Base-by-base conservation (phyloP, 129 eudicot species). In the Pittosporum tobira region DNA sequence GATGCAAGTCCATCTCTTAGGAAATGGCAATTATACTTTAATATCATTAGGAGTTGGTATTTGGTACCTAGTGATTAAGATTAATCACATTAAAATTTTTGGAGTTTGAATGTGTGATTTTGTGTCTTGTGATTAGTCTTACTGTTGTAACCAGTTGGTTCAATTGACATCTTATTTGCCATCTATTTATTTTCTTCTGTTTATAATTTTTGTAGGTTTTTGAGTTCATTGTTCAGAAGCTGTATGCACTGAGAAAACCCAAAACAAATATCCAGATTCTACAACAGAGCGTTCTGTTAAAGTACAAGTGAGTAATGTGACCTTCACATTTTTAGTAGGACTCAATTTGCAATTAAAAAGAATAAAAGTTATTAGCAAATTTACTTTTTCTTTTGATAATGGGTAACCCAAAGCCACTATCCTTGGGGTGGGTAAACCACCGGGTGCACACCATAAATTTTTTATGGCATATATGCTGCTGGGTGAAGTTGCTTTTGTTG, bases 221-320 rank as follows among this genome's bases (percentile, higher is more conserved):
- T 36, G 98, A 91, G 44, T 91, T 83, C 81, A 83, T 91, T 65
- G 83, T 83, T 73, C 98, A 91, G 81, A 91, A 91, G 83, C 95
- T 91, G 51, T 76, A 83, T 76, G 96, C 98, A 40, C 76, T 91
- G 75, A 79, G 98, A 75, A 91, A 91, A 72, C 98, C 98, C 44
- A 91, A 91, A 78, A 91, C 98, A 69, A 91, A 91, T 59, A 85
- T 91, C 66, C 98, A 91, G 82, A 91, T 91, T 55, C 96, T 91
- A 58, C 98, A 91, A 69, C 98, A 91, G 66, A 91, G 94, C 81
- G 94, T 91, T 73, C 81, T 91, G 29, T 51, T 91, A 52, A 91
- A 91, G 77, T 87, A 91, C 77, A 91, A 87, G 98, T 87, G 66
- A 80, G 96, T 71, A 61, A 5, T 67, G n/a, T 63, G 22, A 66